phyloP scores from a whole-genome alignment of 768 basidiomycete species.

The Rhizopogon rudus region DNA sequence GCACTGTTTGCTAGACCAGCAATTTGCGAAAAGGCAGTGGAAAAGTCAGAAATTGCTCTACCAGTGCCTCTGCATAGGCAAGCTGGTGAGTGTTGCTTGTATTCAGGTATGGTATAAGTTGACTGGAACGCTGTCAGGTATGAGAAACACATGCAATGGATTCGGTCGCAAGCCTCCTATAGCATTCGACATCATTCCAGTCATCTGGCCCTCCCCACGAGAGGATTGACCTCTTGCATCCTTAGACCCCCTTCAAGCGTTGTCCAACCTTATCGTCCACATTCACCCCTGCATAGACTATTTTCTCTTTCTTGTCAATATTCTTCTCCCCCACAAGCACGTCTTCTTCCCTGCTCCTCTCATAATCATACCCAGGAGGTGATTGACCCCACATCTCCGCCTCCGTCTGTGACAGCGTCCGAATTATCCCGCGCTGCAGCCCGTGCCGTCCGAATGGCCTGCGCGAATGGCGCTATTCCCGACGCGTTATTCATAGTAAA shows the following conservation, averaged over 20 bases:
- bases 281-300: slow-evolving; percentile 1
- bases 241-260: not conserved
- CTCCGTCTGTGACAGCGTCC: not conserved
- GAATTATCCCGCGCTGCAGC: slow-evolving; percentile 33
- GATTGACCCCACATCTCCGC: not conserved
- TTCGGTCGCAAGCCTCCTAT: slow-evolving; percentile 49
- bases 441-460: slow-evolving; percentile 44
- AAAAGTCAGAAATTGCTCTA: not conserved
- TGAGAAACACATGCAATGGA: slow-evolving; percentile 73
- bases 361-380: not conserved
- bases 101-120: not conserved
- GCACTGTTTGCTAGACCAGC: no score
- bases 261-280: not conserved
- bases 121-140: slow-evolving; percentile 31
- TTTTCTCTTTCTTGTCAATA: slow-evolving; percentile 6
- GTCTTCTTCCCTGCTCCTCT: not conserved
- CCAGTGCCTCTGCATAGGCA: slow-evolving; percentile 6
- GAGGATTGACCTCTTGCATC: not conserved
- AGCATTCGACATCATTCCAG: slow-evolving; percentile 24
- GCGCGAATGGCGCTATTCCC: slow-evolving; percentile 35
- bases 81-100: slow-evolving; percentile 15
- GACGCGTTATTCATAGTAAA: slow-evolving; percentile 58
- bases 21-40: not conserved
- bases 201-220: not conserved
- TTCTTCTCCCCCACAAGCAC: slow-evolving; percentile 4